Evolutionary conservation across 2,329 filamentous ascomycete genomes (phyloP), one percentile per base, ranked within the genome.

Genomic region (Simplicillium sp.): DNA sequence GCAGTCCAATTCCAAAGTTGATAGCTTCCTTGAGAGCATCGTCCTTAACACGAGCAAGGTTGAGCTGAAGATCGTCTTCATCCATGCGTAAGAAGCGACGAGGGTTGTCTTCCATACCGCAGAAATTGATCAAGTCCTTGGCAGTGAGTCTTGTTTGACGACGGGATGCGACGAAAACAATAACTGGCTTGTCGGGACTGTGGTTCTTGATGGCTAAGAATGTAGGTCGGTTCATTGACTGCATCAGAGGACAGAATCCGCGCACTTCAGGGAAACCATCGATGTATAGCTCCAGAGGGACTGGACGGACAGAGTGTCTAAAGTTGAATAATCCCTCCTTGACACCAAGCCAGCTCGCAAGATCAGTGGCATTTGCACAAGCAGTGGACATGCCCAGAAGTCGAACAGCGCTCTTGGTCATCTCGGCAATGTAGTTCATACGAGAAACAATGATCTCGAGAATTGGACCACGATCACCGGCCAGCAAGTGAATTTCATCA

Each of bases 321-420:
- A 98, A 98, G 62, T 98, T 98, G 75, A 94, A 98, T 17, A 98
- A 64, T 1, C 83, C 90, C 54, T 95, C 85, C 57, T 95, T 96
- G 32, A 98, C 94, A 36, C 92, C 92, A 3, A 98, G 75, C 92
- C 92, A 98, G 54, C 95, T 97, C 2, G 77, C 94, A 29, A 98
- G 71, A 59, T 98, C 94, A 12, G 78, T 85, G 2, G 94, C 92
- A 56, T 98, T 98, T 12, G 92, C 92, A 53, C 90, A 97, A 9
- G 92, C 94, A 14, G 92, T 98, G 2, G 92, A 98, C 94, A 98
- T 98, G n/a, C 92, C 92, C 47, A 98, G 74, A 5, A 98, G 70
- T 4, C 92, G 78, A 16, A 98, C 90, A 1, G 87, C 79, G 39
- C 82, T 87, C 54, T 94, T 88, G 33, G 87, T 94, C 46, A 94